Percentiles rank a stretch among this genome's conserved stretches.
Evolutionary conservation across 2,329 filamentous ascomycete species (phyloP).

Genomic region (Blastomyces parvus): DNA sequence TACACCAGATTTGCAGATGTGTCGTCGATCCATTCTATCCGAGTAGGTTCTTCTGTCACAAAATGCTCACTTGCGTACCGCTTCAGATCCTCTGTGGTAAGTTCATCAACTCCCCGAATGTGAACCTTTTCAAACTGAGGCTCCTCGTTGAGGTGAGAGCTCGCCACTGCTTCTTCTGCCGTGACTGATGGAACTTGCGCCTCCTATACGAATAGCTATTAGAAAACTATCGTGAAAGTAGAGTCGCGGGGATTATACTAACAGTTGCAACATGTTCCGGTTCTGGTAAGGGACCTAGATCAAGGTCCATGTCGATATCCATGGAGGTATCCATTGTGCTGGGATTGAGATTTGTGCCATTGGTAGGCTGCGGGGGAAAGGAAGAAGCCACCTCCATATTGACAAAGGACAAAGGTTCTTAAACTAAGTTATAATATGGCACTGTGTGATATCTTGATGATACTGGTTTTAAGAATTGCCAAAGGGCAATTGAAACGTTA

Average conservation of each 20-base stretch:
- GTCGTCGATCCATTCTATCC: constrained; percentile 93
- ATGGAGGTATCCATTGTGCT: constrained; percentile 34
- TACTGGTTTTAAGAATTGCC: not conserved
- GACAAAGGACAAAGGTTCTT: not conserved
- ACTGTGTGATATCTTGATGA: not conserved
- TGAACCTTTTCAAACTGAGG: constrained; percentile 58
- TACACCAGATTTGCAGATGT: constrained; percentile 81
- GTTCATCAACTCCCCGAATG: constrained; percentile 68
- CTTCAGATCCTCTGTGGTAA: constrained; percentile 72
- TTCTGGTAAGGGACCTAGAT: constrained; percentile 42
- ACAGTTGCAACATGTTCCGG: constrained; percentile 25
- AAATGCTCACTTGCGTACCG: constrained; percentile 63
- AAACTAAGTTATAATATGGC: not conserved
- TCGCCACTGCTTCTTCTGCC: constrained; percentile 26
- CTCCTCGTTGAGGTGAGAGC: constrained; percentile 23
- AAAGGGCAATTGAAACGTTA: not conserved
- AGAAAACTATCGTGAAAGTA: not conserved
- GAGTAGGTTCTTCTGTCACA: constrained; percentile 44
- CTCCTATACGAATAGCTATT: not conserved
- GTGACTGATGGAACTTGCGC: not conserved
- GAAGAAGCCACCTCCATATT: constrained; percentile 19
- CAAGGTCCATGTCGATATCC: constrained; percentile 68
- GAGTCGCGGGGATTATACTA: constrained; percentile 2
- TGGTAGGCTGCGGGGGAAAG: constrained; percentile 12
- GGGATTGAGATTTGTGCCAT: constrained; percentile 9